Evolutionary conservation across 805 yeast species (phyloP).

Genomic region (Millerago galiae): DNA sequence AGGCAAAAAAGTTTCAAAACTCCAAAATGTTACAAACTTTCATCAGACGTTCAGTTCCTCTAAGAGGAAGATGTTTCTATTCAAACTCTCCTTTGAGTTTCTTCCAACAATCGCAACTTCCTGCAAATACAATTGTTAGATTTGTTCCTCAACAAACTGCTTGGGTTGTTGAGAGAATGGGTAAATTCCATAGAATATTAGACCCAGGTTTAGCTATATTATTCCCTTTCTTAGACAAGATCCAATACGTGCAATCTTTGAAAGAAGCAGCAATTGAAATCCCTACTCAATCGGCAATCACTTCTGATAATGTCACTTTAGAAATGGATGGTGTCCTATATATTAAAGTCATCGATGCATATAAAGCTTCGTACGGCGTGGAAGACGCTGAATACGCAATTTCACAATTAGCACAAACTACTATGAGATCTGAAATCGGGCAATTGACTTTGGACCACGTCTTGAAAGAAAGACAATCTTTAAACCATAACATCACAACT

Average conservation of each 20-base stretch:
- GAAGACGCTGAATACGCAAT: slow-evolving; percentile 85
- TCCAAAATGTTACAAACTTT: neutral
- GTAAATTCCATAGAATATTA: slow-evolving; percentile 62
- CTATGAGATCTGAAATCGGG: slow-evolving; percentile 88
- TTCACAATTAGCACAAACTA: slow-evolving; percentile 80
- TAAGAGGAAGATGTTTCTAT: neutral
- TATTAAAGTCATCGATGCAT: slow-evolving; percentile 72
- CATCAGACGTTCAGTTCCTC: neutral
- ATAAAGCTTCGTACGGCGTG: slow-evolving; percentile 81
- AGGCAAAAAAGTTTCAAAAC: neutral
- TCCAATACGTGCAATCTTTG: slow-evolving; percentile 74
- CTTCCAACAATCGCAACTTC: slow-evolving; percentile 57
- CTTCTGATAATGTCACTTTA: slow-evolving; percentile 77
- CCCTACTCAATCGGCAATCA: slow-evolving; percentile 78
- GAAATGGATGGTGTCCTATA: slow-evolving; percentile 83
- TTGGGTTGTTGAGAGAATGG: slow-evolving; percentile 90
- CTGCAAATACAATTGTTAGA: slow-evolving; percentile 67
- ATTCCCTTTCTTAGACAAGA: slow-evolving; percentile 66
- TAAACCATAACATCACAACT: slow-evolving; percentile 67
- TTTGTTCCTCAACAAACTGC: slow-evolving; percentile 91
- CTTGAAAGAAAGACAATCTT: slow-evolving; percentile 64
- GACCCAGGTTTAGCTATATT: slow-evolving; percentile 74
- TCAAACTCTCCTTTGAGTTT: slow-evolving; percentile 34
- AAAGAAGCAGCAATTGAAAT: slow-evolving; percentile 84
- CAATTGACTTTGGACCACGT: slow-evolving; percentile 75